A percentile compares a stretch with the other conserved stretches of the same genome.
phyloP scores from a whole-genome alignment of 116 monocot species.

The Trichopus zeylanicus region DNA sequence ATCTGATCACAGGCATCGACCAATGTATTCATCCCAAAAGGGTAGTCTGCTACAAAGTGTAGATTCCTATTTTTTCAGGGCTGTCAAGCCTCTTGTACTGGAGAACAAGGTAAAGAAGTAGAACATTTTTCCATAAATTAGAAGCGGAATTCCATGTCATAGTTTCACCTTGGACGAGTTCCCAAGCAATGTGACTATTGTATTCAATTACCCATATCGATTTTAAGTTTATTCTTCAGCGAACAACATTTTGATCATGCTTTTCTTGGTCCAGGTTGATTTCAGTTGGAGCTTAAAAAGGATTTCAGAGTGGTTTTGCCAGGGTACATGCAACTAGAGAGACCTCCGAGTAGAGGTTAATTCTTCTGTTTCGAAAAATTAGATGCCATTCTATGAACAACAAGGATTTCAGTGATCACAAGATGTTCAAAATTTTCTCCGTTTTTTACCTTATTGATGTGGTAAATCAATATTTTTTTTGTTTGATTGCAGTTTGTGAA shows the following conservation, averaged over 20 bases:
- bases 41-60: slow-evolving; percentile 28
- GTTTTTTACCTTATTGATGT: neutral
- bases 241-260: too few relatives aligned
- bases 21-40: slow-evolving; percentile 62
- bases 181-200: slow-evolving; percentile 16
- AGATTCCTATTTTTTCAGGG: slow-evolving; percentile 38
- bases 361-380: neutral
- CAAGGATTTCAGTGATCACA: too few relatives aligned
- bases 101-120: slow-evolving; percentile 29
- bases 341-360: slow-evolving; percentile 46
- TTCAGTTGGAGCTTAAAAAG: slow-evolving; percentile 50
- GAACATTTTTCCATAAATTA: neutral
- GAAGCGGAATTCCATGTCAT: slow-evolving; percentile 43
- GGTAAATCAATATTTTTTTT: too few relatives aligned
- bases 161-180: slow-evolving; percentile 56
- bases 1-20: slow-evolving; percentile 67
- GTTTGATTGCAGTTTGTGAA: slow-evolving; percentile 29
- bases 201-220: neutral
- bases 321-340: slow-evolving; percentile 38
- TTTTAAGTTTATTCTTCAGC: neutral
- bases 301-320: slow-evolving; percentile 47
- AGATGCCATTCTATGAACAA: too few relatives aligned
- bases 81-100: slow-evolving; percentile 56
- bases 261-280: slow-evolving; percentile 13
- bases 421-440: neutral